Base-by-base conservation (phyloP, 805 yeast genomes). In the Saccharomycopsis fermentans region DNA sequence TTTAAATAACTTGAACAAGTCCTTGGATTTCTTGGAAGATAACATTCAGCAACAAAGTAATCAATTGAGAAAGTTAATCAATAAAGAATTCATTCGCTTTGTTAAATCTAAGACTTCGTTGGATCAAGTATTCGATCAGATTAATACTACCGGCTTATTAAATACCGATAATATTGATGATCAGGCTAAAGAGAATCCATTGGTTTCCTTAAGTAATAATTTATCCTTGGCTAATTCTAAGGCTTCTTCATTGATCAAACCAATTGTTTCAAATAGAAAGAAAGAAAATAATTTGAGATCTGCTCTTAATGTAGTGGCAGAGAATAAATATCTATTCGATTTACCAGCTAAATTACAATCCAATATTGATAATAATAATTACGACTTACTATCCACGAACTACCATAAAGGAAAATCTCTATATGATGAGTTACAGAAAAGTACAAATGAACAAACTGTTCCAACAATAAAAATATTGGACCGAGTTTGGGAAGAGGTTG, bases 91-190 rank as follows among this genome's bases (percentile, higher is more conserved):
- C 63, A 78, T 81, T 57, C 76, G 78, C 63, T 86, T 84, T 62
- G 87, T 87, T 35, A 79, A 78, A 62, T 77, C 84, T 29, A 87
- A 87, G 65, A 79, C 84, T 26, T 73, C 81, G 3, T 70, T 87
- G 39, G 91, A 86, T 65, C 76, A 77, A 29, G 82, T 85, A 3
- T 78, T 82, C 61, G 72, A 69, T 21, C 83, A 81, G 62, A 81
- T 84, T 63, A 71, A 75, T 34, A 65, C 66, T n/a, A 66, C 73
- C 17, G 77, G 76, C 5, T 59, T 68, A 21, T 29, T 62, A 8
- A 47, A 54, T 26, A 32, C 48, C 4, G 36, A 55, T 16, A 58
- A 52, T 5, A 12, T 47, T 16, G 63, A 64, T 24, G 65, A 65
- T 12, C 57, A 60, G 2, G 69, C 69, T 64, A 73, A 72, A 16